Evolutionary conservation across 192 early-diverging fungal species (phyloP), one percentile per base, ranked within the genome.

Genomic region (Diversispora epigaea): DNA sequence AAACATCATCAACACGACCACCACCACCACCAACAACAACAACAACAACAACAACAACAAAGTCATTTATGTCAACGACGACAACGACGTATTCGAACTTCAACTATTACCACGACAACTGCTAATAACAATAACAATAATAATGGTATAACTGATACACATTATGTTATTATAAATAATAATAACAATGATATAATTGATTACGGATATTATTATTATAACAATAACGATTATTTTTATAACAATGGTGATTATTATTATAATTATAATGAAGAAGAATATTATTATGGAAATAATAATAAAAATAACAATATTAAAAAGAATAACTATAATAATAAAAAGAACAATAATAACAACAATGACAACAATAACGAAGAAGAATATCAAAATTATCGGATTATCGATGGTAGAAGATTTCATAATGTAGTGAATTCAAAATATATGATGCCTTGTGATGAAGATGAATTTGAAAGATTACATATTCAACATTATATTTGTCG

Each of bases 381-480:
- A 41, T 41, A 64, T 40, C 39, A 64, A 17, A 40, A 64, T n/a
- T 64, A 64, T n/a, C 62, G 62, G n/a, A 41, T 64, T 17, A 64
- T 64, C n/a, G 41, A 82, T 47, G 79, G 80, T 11, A 68, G 83
- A 65, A 78, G 79, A 19, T 83, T 76, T 61, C 81, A 83, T 77
- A 80, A 81, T 57, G 71, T 74, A 1, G 76, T 77, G 7, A 77
- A 75, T 8, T 77, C 76, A 4, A 50, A 76, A 39, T 86, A 86
- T 71, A 43, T 84, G 25, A 71, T 86, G 4, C 85, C 85, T 0
- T 83, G 82, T 54, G 85, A 86, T 52, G 81, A 83, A 68, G 76
- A 78, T 52, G 85, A 82, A 67, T 75, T 82, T 75, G 81, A 82
- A 54, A 79, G 81, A 78, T 39, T 69, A 39, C 10, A 52, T 14